Conservation (phyloP, 1,139 yeast species). For the Suzukiozyma palmioleophila region DNA sequence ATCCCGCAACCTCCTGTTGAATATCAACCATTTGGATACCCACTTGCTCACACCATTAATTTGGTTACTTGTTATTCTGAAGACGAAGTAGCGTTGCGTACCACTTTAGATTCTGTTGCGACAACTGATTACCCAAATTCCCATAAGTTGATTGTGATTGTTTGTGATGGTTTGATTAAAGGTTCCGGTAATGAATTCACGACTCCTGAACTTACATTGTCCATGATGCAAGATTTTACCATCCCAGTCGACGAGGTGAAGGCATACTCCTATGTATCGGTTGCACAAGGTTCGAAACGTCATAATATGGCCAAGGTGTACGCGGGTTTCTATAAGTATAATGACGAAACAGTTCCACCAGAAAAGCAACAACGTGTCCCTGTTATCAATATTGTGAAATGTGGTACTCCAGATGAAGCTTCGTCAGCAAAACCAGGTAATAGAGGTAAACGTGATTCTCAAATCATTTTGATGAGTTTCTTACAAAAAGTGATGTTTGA, state of each 20-base stretch:
- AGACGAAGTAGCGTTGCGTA: constrained; percentile 78
- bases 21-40: constrained; percentile 84
- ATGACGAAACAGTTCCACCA: constrained; percentile 64
- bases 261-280: constrained; percentile 87
- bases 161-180: constrained; percentile 91
- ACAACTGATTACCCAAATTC: constrained; percentile 94
- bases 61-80: constrained; percentile 95
- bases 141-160: constrained; percentile 75
- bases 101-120: constrained; percentile 85
- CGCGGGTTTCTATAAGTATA: constrained; percentile 85
- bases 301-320: constrained; percentile 97
- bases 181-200: constrained; percentile 86
- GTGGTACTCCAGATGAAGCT: constrained; percentile 88
- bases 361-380: constrained; percentile 91
- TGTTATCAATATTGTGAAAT: constrained; percentile 74
- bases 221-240: constrained; percentile 83
- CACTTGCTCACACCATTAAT: constrained; percentile 78
- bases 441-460: constrained; percentile 97
- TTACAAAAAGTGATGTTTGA: constrained; percentile 88
- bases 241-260: constrained; percentile 68
- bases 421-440: constrained; percentile 88
- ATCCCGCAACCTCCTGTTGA: constrained; percentile 86
- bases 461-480: constrained; percentile 88
- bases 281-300: constrained; percentile 86
- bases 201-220: constrained; percentile 84